Conservation (phyloP, 306 rosid species). For the Quercus aquifolioides region DNA sequence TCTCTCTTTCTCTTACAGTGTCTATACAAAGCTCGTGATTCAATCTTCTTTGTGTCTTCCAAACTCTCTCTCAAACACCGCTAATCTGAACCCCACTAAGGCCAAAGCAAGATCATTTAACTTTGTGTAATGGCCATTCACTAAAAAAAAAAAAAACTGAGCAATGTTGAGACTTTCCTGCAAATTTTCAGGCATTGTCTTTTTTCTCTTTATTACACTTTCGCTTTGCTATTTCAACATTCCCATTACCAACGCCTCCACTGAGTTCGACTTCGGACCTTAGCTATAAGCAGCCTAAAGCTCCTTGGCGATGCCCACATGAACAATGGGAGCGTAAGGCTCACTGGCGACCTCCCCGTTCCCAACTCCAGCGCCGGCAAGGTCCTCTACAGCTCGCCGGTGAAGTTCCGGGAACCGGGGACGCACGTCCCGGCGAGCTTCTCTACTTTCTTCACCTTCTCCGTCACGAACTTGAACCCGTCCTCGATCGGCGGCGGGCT, state of each 20-base stretch:
- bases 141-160: neutral
- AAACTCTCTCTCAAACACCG: neutral
- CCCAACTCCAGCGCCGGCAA: slow-evolving; percentile 85
- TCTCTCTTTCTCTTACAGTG: neutral
- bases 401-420: slow-evolving; percentile 63
- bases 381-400: slow-evolving; percentile 63
- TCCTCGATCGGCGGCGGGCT: slow-evolving; percentile 94
- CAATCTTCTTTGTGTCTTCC: slow-evolving; percentile 12
- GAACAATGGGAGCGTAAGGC: slow-evolving; percentile 71
- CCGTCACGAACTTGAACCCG: slow-evolving; percentile 71
- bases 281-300: slow-evolving; percentile 60
- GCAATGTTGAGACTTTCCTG: slow-evolving; percentile 45
- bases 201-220: neutral
- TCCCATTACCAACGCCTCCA: slow-evolving; percentile 16
- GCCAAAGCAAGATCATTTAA: neutral
- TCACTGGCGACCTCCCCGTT: slow-evolving; percentile 90
- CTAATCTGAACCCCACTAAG: neutral
- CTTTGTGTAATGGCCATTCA: slow-evolving; percentile 24
- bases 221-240: neutral
- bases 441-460: slow-evolving; percentile 81
- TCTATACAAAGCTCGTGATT: slow-evolving; percentile 20
- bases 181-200: neutral
- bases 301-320: slow-evolving; percentile 95
- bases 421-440: slow-evolving; percentile 52
- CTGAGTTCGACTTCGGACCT: slow-evolving; percentile 80